Percentiles rank a stretch among this genome's conserved stretches.
Evolutionary conservation across 129 eudicot genomes (phyloP).

Genomic region (Scalesia atractyloides): DNA sequence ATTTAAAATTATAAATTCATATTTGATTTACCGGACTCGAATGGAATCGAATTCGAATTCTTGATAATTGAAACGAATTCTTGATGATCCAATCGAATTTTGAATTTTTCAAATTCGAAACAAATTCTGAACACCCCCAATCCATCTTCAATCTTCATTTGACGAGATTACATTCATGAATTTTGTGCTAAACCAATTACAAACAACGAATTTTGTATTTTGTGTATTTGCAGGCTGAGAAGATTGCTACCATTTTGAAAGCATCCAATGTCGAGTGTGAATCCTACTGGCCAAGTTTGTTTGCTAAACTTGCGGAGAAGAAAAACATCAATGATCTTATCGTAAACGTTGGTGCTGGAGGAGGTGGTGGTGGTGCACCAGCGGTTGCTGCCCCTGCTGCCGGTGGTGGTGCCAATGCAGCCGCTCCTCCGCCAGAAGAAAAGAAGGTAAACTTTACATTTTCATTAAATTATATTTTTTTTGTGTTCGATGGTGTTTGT

Average conservation of each 20-base stretch:
- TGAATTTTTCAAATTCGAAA: no score
- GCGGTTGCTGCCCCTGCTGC: conserved; percentile 37
- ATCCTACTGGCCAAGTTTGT: conserved; percentile 47
- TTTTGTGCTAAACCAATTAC: no score
- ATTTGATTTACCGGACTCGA: no score
- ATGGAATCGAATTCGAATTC: no score
- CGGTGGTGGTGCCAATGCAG: conserved; percentile 28
- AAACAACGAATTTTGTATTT: background rate
- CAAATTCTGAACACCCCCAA: no score
- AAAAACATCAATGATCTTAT: conserved; percentile 37
- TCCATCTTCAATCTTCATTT: no score
- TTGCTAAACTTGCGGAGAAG: conserved; percentile 41
- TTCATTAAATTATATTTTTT: background rate
- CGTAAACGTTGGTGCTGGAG: conserved; percentile 37
- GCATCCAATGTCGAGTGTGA: conserved; percentile 36
- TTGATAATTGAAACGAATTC: no score
- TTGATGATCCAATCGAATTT: no score
- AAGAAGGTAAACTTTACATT: conserved; percentile 25
- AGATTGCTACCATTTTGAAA: conserved; percentile 41
- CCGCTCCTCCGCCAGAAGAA: conserved; percentile 33
- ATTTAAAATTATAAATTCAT: no score
- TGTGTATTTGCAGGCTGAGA: conserved; percentile 35
- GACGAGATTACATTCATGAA: no score
- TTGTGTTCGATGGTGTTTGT: no score
- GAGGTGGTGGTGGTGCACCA: conserved; percentile 36